Evolutionary conservation across 139 green algal species (phyloP).

Genomic region (Auxenochlorella protothecoides): DNA sequence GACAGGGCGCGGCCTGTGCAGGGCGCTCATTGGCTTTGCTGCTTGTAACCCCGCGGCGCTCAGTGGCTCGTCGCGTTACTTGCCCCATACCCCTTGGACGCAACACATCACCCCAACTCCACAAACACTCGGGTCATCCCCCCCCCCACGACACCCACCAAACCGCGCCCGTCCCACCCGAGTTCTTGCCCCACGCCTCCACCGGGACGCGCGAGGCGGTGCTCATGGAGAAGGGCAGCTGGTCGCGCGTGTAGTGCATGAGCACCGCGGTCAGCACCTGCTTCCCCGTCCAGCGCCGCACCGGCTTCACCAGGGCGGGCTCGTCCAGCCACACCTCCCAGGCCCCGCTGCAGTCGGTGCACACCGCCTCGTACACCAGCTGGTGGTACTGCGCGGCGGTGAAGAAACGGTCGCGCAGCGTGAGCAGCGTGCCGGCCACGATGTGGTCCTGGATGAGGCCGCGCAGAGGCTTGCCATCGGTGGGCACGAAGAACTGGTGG

Average conservation of each 20-base stretch:
- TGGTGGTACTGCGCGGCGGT: conserved; percentile 59
- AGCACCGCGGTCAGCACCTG: conserved; percentile 71
- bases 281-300: conserved; percentile 85
- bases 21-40: no score
- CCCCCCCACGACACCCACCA: no score
- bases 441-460: conserved; percentile 98
- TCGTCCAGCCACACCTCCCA: conserved; percentile 47
- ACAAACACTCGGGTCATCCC: no score
- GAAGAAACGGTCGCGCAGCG: conserved; percentile 77
- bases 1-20: no score
- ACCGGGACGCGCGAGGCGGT: conserved; percentile 56
- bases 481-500: conserved; percentile 92
- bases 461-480: conserved; percentile 83
- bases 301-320: conserved; percentile 73
- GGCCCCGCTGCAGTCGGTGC: conserved; percentile 14
- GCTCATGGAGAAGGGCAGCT: conserved; percentile 66
- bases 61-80: no score
- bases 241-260: conserved; percentile 55
- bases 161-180: conserved; percentile 14
- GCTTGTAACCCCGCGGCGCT: no score
- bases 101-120: no score
- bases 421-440: conserved; percentile 66
- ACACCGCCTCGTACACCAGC: conserved; percentile 56
- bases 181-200: conserved; percentile 68
- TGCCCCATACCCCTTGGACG: no score